These are phyloP conservation scores for Solanum medicagineum DNA, from an alignment of 257 asterid genomes.

Conservation along the genomic window DNA sequence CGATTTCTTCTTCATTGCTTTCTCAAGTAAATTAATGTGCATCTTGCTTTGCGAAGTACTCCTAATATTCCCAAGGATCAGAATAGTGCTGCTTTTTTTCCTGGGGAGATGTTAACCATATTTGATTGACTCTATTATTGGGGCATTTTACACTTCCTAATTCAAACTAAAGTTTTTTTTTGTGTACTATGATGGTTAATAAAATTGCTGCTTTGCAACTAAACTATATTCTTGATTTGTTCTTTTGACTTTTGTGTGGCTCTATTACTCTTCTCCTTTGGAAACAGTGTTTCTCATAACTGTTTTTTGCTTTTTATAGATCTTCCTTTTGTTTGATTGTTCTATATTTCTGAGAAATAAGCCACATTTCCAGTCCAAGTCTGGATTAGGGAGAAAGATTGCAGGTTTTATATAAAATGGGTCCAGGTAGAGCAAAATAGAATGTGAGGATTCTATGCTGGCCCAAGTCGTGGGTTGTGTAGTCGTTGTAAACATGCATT, in stretches of 20 bases:
- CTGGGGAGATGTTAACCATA: background rate
- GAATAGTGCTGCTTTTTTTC: background rate
- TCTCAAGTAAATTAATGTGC: background rate
- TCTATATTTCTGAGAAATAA: background rate
- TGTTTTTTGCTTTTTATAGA: background rate
- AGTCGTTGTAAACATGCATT: background rate
- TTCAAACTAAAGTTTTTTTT: background rate
- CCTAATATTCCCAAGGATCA: background rate
- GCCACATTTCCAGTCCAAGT: background rate
- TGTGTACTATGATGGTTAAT: background rate
- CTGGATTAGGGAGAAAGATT: background rate
- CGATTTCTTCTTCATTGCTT: background rate
- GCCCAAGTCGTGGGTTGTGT: background rate
- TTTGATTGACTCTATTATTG: background rate
- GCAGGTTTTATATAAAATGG: background rate
- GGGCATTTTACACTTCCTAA: background rate
- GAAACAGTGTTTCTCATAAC: background rate
- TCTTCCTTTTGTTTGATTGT: background rate
- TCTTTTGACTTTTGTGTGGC: background rate
- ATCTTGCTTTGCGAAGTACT: background rate
- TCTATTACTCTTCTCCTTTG: background rate
- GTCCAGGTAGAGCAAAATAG: background rate
- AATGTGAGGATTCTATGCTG: background rate
- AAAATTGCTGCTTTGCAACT: background rate
- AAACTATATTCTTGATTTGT: background rate